Conservation (phyloP, 2,329 filamentous ascomycete species). For the Exophiala alcalophila region DNA sequence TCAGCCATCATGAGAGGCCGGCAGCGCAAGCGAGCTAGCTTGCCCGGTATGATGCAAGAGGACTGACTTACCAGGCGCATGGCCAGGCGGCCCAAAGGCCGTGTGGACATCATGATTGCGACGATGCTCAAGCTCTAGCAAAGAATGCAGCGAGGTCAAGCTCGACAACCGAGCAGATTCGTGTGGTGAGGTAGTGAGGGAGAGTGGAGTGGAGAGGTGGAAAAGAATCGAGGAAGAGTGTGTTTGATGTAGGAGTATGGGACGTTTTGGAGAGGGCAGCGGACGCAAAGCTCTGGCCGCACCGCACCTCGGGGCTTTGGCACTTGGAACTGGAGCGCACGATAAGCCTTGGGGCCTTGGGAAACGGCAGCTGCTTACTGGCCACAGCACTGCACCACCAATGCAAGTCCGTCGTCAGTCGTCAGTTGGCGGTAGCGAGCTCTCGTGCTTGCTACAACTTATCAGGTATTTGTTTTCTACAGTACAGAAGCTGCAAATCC, state of each 20-base stretch:
- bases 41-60: conserved; percentile 46
- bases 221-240: conserved; percentile 35
- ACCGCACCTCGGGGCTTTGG: conserved; percentile 18
- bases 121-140: conserved; percentile 37
- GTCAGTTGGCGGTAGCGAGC: too few relatives aligned
- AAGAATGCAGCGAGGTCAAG: conserved; percentile 34
- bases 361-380: conserved; percentile 10
- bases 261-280: conserved; percentile 6
- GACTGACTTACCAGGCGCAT: conserved; percentile 31
- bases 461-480: too few relatives aligned
- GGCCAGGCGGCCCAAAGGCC: conserved; percentile 33
- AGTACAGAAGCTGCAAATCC: too few relatives aligned
- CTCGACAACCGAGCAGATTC: too few relatives aligned
- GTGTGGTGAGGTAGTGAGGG: conserved; percentile 38
- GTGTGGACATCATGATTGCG: conserved; percentile 47
- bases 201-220: conserved; percentile 39
- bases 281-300: conserved; percentile 9
- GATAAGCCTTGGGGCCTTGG: conserved; percentile 27
- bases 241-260: conserved; percentile 11
- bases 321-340: conserved; percentile 3
- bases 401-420: conserved; percentile 2
- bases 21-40: conserved; percentile 16
- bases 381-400: neutral
- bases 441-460: too few relatives aligned
- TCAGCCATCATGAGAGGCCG: conserved; percentile 2